Evolutionary conservation across 2,329 filamentous ascomycete species (phyloP).

Genomic region (Neonectria hederae): DNA sequence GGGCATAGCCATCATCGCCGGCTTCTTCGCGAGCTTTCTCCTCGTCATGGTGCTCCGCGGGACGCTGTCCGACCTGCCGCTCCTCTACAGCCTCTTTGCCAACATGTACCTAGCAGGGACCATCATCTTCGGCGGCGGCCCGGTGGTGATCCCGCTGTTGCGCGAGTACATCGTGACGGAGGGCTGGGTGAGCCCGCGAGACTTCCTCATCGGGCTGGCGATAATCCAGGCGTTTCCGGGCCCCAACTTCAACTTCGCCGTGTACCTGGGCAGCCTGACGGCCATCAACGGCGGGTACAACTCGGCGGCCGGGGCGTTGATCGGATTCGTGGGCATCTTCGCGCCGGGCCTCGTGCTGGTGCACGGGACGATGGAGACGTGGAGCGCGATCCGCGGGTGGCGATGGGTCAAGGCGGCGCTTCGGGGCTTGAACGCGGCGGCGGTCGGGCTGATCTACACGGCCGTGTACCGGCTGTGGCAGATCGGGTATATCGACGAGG

Average conservation of each 20-base stretch:
- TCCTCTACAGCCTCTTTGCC: slow-evolving; percentile 70
- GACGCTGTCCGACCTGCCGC: slow-evolving; percentile 51
- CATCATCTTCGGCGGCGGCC: slow-evolving; percentile 71
- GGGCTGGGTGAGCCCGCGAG: slow-evolving; percentile 74
- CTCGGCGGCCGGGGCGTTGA: slow-evolving; percentile 57
- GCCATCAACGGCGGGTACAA: slow-evolving; percentile 50
- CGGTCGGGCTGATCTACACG: slow-evolving; percentile 70
- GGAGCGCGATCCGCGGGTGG: slow-evolving; percentile 58
- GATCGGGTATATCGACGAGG: slow-evolving; percentile 66
- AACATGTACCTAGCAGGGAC: slow-evolving; percentile 81
- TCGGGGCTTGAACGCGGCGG: slow-evolving; percentile 67
- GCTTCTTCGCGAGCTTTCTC: slow-evolving; percentile 67
- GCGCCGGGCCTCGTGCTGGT: slow-evolving; percentile 58
- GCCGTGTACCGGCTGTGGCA: slow-evolving; percentile 72
- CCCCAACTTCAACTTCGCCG: slow-evolving; percentile 61
- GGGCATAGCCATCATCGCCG: slow-evolving; percentile 52
- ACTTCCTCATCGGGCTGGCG: slow-evolving; percentile 78
- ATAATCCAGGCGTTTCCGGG: slow-evolving; percentile 75
- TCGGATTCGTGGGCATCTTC: slow-evolving; percentile 65
- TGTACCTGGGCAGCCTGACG: slow-evolving; percentile 64
- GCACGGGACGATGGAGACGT: slow-evolving; percentile 64
- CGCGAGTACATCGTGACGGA: slow-evolving; percentile 71
- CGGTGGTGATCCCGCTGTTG: slow-evolving; percentile 71
- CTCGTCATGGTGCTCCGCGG: slow-evolving; percentile 62
- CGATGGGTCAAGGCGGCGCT: slow-evolving; percentile 60